phyloP scores from a whole-genome alignment of 1,284 basidiomycete species.

The Cutaneotrichosporon sp. region DNA sequence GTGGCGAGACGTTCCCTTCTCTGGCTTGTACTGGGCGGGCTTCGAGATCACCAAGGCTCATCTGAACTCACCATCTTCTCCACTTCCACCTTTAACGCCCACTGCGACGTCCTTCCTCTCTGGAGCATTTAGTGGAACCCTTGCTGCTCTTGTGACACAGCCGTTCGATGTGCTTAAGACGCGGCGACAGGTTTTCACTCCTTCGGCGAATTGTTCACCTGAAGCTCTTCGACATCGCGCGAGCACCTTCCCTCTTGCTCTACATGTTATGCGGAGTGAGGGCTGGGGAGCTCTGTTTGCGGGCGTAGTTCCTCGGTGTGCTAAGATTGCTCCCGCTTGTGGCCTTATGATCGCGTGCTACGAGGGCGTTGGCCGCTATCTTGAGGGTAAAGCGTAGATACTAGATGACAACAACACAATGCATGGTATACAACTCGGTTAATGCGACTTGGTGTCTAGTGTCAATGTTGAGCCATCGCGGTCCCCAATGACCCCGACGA shows the following conservation, averaged over 20 bases:
- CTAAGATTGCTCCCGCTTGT: slow-evolving; percentile 97
- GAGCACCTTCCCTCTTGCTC: slow-evolving; percentile 59
- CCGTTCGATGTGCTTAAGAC: slow-evolving; percentile 98
- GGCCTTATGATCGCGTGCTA: slow-evolving; percentile 80
- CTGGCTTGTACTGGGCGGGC: slow-evolving; percentile 57
- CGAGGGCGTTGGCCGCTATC: slow-evolving; percentile 60
- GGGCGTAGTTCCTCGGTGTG: slow-evolving; percentile 80
- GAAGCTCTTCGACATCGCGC: slow-evolving; percentile 39
- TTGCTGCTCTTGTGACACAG: slow-evolving; percentile 83
- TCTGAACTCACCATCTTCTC: slow-evolving; percentile 30
- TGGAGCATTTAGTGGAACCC: slow-evolving; percentile 46
- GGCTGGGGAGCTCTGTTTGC: slow-evolving; percentile 74
- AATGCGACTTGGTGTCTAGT: slow-evolving; percentile 9
- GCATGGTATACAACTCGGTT: slow-evolving; percentile 15
- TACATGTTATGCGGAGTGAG: slow-evolving; percentile 70
- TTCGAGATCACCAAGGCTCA: slow-evolving; percentile 45
- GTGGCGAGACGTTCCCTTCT: slow-evolving; percentile 97
- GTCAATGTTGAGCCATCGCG: slow-evolving; percentile 19
- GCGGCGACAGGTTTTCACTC: slow-evolving; percentile 66
- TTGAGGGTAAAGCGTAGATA: slow-evolving; percentile 12
- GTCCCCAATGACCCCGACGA: slow-evolving; percentile 46
- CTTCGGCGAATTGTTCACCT: slow-evolving; percentile 56
- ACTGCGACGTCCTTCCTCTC: slow-evolving; percentile 43
- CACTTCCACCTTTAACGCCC: slow-evolving; percentile 31
- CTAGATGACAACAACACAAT: slow-evolving; percentile 18